Percentiles rank a stretch among this genome's conserved stretches.
phyloP scores from a whole-genome alignment of 306 rosid genomes.

The Fragaria ananassa region DNA sequence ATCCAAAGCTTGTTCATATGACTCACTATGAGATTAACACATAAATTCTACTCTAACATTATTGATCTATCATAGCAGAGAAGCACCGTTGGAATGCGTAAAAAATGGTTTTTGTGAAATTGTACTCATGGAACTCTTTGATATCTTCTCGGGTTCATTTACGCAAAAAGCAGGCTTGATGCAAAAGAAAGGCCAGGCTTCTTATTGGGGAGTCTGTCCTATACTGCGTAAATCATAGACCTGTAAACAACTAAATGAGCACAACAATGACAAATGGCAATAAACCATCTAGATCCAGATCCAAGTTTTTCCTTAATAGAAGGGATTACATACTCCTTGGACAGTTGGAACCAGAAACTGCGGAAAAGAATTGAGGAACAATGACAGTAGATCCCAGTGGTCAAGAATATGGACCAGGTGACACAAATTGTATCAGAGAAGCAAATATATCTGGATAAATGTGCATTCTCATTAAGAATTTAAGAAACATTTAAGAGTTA shows the following conservation, averaged over 20 bases:
- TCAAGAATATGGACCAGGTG: neutral
- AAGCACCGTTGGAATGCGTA: neutral
- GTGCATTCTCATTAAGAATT: neutral
- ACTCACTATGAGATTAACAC: neutral
- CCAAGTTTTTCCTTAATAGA: neutral
- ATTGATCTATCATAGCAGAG: neutral
- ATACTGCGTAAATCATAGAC: neutral
- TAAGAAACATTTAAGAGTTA: constrained; percentile 2
- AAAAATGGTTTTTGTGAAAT: neutral
- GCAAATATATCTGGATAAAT: neutral
- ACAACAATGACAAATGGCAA: neutral
- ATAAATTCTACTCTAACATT: neutral
- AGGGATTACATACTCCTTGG: neutral
- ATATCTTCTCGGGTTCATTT: neutral
- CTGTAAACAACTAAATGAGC: neutral
- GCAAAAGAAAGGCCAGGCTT: neutral
- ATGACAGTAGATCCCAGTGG: neutral
- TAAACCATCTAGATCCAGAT: neutral
- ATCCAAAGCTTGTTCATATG: neutral
- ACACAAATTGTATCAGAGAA: neutral
- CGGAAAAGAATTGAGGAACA: neutral
- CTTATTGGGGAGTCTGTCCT: neutral
- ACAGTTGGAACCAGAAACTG: neutral
- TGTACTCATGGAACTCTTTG: neutral
- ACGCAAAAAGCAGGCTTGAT: neutral